These are phyloP conservation scores for Penicillium olsonii DNA, from an alignment of 2,329 filamentous ascomycete species.

Conservation along the genomic window DNA sequence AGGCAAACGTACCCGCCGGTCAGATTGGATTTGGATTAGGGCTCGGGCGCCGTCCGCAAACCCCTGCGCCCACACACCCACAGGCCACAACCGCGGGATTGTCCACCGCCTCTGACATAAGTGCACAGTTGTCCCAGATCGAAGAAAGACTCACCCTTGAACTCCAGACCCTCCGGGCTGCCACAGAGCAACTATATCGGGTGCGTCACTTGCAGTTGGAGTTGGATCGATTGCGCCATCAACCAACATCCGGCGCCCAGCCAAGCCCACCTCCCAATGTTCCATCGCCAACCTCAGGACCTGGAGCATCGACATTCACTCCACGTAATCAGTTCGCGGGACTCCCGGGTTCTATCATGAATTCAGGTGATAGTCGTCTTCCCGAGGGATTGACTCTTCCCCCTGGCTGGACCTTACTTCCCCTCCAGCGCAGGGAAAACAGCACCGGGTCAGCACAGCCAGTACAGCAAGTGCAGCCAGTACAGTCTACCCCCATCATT, in stretches of 20 bases:
- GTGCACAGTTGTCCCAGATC: constrained; percentile 64
- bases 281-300: constrained; percentile 15
- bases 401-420: constrained; percentile 47
- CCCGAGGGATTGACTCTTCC: constrained; percentile 55
- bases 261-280: constrained; percentile 10
- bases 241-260: constrained; percentile 28
- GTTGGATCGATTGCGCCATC: constrained; percentile 64
- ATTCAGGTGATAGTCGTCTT: constrained; percentile 48
- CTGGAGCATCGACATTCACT: constrained; percentile 21
- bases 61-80: constrained; percentile 17
- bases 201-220: constrained; percentile 69
- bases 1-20: constrained; percentile 36
- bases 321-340: constrained; percentile 33
- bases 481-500: constrained; percentile 1
- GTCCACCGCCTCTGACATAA: constrained; percentile 44
- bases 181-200: constrained; percentile 68
- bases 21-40: constrained; percentile 47
- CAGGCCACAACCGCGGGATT: constrained; percentile 10
- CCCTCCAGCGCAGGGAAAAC: constrained; percentile 27
- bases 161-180: constrained; percentile 61
- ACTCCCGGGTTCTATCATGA: constrained; percentile 34
- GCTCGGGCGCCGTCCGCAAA: constrained; percentile 36
- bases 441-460: constrained; percentile 6
- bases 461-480: background rate
- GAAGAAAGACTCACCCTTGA: constrained; percentile 71